phyloP scores from a whole-genome alignment of 2,329 filamentous ascomycete genomes.

The Phyllosticta capitalensis region DNA sequence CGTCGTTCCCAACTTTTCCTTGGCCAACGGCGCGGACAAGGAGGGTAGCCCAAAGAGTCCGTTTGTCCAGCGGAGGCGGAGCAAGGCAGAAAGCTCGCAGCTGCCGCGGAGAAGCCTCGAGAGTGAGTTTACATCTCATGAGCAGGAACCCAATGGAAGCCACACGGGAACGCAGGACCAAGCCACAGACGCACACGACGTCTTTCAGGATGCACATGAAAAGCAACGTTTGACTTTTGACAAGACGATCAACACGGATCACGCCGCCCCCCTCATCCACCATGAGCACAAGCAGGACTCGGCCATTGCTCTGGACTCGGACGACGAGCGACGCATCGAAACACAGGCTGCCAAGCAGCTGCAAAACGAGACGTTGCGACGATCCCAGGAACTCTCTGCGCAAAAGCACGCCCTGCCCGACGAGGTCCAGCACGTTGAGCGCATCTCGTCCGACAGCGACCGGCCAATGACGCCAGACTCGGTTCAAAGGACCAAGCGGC shows the following conservation, averaged over 20 bases:
- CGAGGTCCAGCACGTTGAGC: constrained; percentile 4
- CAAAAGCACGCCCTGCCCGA: background rate
- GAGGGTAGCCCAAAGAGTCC: constrained; percentile 19
- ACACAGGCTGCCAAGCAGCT: constrained; percentile 27
- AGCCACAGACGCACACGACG: constrained; percentile 23
- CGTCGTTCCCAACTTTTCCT: constrained; percentile 56
- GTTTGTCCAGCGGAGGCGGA: constrained; percentile 15
- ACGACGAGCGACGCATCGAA: constrained; percentile 27
- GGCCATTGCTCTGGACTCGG: constrained; percentile 14
- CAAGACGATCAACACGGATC: background rate
- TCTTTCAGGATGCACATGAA: constrained; percentile 14
- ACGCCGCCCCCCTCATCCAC: background rate
- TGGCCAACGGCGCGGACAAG: constrained; percentile 23
- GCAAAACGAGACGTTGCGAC: constrained; percentile 13
- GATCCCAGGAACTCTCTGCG: background rate
- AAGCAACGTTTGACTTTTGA: constrained; percentile 25
- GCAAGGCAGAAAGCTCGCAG: constrained; percentile 14
- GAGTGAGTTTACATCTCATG: constrained; percentile 7
- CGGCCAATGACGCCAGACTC: constrained; percentile 1
- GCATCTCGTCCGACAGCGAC: background rate
- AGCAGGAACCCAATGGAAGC: background rate
- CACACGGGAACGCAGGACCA: constrained; percentile 15
- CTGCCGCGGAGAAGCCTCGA: constrained; percentile 19
- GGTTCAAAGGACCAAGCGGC: background rate
- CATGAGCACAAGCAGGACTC: constrained; percentile 8